A percentile compares a stretch with the other conserved stretches of the same genome.
phyloP scores from a whole-genome alignment of 78 protist genomes.

The Dictyostelium brefeldianum region DNA sequence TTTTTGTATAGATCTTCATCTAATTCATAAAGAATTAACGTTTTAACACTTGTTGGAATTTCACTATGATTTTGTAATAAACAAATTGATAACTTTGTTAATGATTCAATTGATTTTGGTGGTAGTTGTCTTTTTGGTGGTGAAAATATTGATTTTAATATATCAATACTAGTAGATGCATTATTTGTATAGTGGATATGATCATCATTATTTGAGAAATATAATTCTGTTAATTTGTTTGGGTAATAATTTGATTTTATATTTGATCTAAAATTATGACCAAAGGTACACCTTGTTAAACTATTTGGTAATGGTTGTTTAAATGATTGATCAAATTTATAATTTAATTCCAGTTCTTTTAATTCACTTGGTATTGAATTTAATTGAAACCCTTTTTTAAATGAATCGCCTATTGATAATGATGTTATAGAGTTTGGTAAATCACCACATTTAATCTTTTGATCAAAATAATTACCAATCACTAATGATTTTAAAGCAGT shows the following conservation, averaged over 20 bases:
- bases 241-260: slow-evolving; percentile 5
- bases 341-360: background rate
- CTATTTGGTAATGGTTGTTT: background rate
- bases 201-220: background rate
- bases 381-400: background rate
- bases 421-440: background rate
- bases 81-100: background rate
- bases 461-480: background rate
- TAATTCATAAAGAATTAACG: background rate
- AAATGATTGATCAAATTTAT: background rate
- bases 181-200: background rate
- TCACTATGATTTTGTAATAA: background rate
- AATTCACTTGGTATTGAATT: background rate
- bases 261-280: no score
- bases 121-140: background rate
- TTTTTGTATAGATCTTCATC: background rate
- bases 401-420: background rate
- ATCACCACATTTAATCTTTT: background rate
- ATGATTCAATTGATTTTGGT: background rate
- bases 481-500: background rate
- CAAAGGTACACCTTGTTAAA: background rate
- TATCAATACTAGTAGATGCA: background rate
- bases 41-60: background rate
- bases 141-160: background rate
- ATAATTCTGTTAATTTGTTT: background rate